Evolutionary conservation across 2,329 filamentous ascomycete genomes (phyloP).

Genomic region (Exophiala spinifera): DNA sequence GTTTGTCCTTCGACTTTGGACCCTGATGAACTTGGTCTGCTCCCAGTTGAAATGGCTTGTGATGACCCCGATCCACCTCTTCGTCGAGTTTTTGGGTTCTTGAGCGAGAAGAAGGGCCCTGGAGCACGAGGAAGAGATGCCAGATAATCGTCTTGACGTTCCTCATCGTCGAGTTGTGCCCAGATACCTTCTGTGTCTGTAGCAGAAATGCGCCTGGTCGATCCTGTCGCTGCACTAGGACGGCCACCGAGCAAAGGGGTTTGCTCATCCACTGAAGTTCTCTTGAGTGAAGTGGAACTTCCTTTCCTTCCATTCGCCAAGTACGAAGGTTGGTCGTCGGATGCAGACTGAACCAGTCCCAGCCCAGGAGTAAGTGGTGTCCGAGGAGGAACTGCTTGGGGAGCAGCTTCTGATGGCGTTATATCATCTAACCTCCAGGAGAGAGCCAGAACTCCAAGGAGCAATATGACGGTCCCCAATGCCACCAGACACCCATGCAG

Average conservation of each 20-base stretch:
- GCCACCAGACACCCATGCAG: conserved; percentile 71
- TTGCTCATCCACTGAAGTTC: conserved; percentile 32
- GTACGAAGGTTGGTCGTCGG: conserved; percentile 40
- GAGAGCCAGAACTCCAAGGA: conserved; percentile 82
- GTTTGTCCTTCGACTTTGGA: conserved; percentile 1
- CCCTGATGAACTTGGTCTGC: conserved; percentile 10
- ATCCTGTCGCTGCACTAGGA: conserved; percentile 30
- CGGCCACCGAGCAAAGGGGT: conserved; percentile 29
- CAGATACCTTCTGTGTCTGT: conserved; percentile 69
- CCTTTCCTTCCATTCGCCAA: conserved; percentile 32
- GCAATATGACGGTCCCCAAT: conserved; percentile 78
- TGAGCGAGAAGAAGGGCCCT: conserved; percentile 22
- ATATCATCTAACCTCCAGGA: conserved; percentile 85
- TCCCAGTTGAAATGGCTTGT: conserved; percentile 17
- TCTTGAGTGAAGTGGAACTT: conserved; percentile 24
- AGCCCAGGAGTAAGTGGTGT: conserved; percentile 78
- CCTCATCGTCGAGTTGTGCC: conserved; percentile 79
- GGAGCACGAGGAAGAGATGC: conserved; percentile 29
- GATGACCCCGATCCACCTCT: conserved; percentile 24
- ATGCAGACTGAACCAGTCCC: conserved; percentile 60
- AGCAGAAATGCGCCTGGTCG: conserved; percentile 42
- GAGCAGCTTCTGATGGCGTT: conserved; percentile 36
- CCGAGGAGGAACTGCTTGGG: conserved; percentile 49
- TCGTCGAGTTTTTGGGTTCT: conserved; percentile 11
- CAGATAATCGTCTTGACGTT: conserved; percentile 41